These are phyloP conservation scores for Lactuca saligna DNA, from an alignment of 129 eudicot species.

Conservation along the genomic window DNA sequence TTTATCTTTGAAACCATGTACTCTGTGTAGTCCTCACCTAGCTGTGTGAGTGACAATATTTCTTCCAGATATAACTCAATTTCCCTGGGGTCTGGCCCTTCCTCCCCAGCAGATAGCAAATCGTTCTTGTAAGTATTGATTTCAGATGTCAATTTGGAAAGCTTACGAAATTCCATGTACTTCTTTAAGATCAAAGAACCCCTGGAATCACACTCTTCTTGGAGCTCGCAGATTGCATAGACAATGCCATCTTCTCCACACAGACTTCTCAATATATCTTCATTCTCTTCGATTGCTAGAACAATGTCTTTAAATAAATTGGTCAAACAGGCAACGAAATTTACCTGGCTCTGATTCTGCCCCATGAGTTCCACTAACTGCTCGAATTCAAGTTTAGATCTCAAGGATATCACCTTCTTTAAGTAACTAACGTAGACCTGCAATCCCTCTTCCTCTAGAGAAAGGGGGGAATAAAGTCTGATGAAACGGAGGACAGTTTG, in stretches of 20 bases:
- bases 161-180: slow-evolving; percentile 75
- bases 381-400: slow-evolving; percentile 71
- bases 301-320: slow-evolving; percentile 82
- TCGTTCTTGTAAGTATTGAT: slow-evolving; percentile 72
- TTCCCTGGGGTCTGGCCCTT: slow-evolving; percentile 94
- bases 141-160: slow-evolving; percentile 66
- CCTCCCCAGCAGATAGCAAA: slow-evolving; percentile 58
- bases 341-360: slow-evolving; percentile 37
- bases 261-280: slow-evolving; percentile 62
- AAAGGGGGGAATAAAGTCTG: slow-evolving; percentile 57
- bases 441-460: slow-evolving; percentile 84
- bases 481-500: slow-evolving; percentile 56
- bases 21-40: slow-evolving; percentile 88
- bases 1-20: slow-evolving; percentile 82
- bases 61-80: slow-evolving; percentile 78
- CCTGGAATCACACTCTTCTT: slow-evolving; percentile 86
- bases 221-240: slow-evolving; percentile 82
- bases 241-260: slow-evolving; percentile 93
- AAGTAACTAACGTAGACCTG: slow-evolving; percentile 69
- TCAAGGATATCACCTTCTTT: slow-evolving; percentile 62
- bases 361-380: slow-evolving; percentile 66
- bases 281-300: slow-evolving; percentile 73
- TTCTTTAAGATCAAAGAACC: slow-evolving; percentile 69
- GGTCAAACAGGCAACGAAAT: slow-evolving; percentile 76
- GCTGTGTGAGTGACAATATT: slow-evolving; percentile 70